Evolutionary conservation across 2,329 filamentous ascomycete genomes (phyloP), one percentile per base, ranked within the genome.

Genomic region (Pseudogymnoascus sp.): DNA sequence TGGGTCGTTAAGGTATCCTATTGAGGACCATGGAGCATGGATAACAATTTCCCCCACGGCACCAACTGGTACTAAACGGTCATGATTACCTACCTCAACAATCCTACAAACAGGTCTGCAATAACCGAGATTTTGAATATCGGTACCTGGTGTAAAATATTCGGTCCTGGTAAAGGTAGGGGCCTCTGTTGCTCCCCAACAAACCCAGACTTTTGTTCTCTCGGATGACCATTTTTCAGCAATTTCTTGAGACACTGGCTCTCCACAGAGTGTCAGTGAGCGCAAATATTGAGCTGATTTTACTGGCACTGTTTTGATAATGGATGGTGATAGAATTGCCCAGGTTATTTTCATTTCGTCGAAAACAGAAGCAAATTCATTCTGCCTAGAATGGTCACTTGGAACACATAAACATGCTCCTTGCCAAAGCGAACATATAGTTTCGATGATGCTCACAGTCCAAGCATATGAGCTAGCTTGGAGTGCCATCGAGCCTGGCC

Each of bases 1-100:
- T 1, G 69, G 68, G 26, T 75, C 71, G 24, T 74, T 71, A 3
- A 78, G 67, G 60, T 79, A 79, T 24, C 72, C 76, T 10, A 70
- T 63, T 3, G 72, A 74, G 1, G 77, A 61, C 3, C 70, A 64
- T 11, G 70, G 72, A 2, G 75, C 76, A 59, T 74, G 71, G 2
- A 78, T 65, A 2, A 73, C 66, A 11, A 78, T 67, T 62, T 77
- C 74, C 10, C 74, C 75, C 15, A 74, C 66, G 13, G 61, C 60
- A 2, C 73, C 74, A n/a, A 70, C 40, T 2, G 73, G 70, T 11
- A 68, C 64, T 5, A 74, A 67, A 24, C 40, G 70, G 29, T 76
- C 67, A 21, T 72, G 70, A 33, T 76, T 69, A 5, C 68, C 64
- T 2, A 74, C 72, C 54, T 79, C 72, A 4, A 76, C 71, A 21